Conservation (phyloP, 805 yeast species). For the Metschnikowia gelsemii region DNA sequence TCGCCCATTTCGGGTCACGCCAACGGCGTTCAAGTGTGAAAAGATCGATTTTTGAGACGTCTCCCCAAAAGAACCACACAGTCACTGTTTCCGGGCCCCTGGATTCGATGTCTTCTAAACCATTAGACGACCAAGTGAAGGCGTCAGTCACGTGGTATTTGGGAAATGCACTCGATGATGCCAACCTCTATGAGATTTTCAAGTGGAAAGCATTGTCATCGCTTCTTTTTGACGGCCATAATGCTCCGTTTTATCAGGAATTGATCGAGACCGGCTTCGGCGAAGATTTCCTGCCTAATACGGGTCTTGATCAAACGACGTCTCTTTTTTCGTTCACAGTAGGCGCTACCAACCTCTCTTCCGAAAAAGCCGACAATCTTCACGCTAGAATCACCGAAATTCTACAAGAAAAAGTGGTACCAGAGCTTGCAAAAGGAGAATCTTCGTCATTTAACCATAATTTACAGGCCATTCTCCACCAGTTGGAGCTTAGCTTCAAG, state of each 20-base stretch:
- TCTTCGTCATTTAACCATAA: conserved; percentile 35
- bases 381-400: conserved; percentile 48
- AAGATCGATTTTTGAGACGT: conserved; percentile 46
- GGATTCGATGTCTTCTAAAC: conserved; percentile 52
- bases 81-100: conserved; percentile 63
- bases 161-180: conserved; percentile 63
- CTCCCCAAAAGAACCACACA: conserved; percentile 12
- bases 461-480: conserved; percentile 86
- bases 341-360: conserved; percentile 75
- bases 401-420: conserved; percentile 41
- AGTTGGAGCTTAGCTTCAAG: conserved; percentile 76
- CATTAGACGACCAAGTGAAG: conserved; percentile 74
- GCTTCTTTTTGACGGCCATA: conserved; percentile 84
- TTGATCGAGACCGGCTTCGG: conserved; percentile 83
- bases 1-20: conserved; percentile 54
- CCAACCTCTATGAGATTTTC: conserved; percentile 59
- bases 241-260: conserved; percentile 84
- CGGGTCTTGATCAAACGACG: conserved; percentile 84
- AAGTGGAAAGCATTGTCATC: conserved; percentile 68
- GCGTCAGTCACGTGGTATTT: conserved; percentile 86
- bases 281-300: conserved; percentile 79
- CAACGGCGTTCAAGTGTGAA: conserved; percentile 28
- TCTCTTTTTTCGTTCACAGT: conserved; percentile 74
- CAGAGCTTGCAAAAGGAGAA: conserved; percentile 27
- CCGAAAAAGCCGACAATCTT: conserved; percentile 47